Base-by-base conservation (phyloP, 306 rosid genomes). In the Castanea mollissima region DNA sequence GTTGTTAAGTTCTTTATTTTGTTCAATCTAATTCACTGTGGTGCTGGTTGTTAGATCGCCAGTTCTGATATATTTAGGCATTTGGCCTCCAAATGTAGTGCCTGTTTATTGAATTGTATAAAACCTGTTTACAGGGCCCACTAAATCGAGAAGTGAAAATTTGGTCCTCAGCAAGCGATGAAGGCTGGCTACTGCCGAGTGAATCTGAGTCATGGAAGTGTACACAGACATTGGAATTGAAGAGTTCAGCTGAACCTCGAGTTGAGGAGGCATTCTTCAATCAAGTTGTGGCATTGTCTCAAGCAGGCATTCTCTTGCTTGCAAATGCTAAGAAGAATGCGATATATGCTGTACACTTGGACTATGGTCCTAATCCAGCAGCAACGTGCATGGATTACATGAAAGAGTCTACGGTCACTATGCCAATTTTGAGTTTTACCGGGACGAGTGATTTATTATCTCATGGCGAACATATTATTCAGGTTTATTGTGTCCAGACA, bases 311-410 rank as follows among this genome's bases (percentile, higher is more conserved):
- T 86, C 94, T 96, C 72, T 83, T 96, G 79, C 90, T 96, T 89
- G 99, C 98, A 79, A 96, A 96, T 93, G 98, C 99, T 54, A 93
- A 96, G 90, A 96, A 89, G 91, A 96, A 96, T 87, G 98, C 99
- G 76, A 96, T 96, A 79, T 96, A 96, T 89, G 98, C 96, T 51
- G 90, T 90, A 71, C 99, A 96, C 86, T 68, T 93, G 59, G 98
- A 90, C 64, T 96, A 93, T 84, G 96, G 97, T 81, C 83, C 88
- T 74, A 89, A 90, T 83, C 98, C 99, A 34, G 89, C 90, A 46
- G 78, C 92, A 57, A 92, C 98, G 1, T 89, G 86, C 55, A 88
- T 91, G 99, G 97, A 96, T 88, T 93, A 93, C 83, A 90, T 96
- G 76, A 92, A 98, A 69, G 98, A 96, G 82, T 93, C 92, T 79